Evolutionary conservation across 208 protist species (phyloP).

Genomic region (Trichomonas gallinae): DNA sequence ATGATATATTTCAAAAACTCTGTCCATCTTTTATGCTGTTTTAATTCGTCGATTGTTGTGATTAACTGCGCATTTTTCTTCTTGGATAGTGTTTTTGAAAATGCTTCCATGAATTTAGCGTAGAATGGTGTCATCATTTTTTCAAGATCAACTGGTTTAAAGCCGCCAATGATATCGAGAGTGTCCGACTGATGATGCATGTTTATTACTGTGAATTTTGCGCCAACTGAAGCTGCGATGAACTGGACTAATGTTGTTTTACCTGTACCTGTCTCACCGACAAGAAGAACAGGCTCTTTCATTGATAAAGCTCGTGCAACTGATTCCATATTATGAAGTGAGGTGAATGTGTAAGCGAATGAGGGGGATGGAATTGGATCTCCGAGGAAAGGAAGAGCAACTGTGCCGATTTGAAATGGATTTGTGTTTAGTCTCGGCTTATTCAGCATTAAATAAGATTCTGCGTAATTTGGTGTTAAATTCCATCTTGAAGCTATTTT

Average conservation of each 20-base stretch:
- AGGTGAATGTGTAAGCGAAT: neutral
- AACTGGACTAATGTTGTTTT: conserved; percentile 68
- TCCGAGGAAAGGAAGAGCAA: neutral
- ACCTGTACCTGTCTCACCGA: conserved; percentile 90
- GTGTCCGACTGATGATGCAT: conserved; percentile 95
- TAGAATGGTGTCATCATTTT: conserved; percentile 16
- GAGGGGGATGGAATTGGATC: neutral
- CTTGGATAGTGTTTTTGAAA: conserved; percentile 69
- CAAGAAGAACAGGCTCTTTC: conserved; percentile 31
- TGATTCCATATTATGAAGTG: conserved; percentile 62
- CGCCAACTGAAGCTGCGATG: conserved; percentile 48
- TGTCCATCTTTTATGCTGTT: conserved; percentile 3
- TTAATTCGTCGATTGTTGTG: neutral
- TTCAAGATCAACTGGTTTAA: conserved; percentile 84
- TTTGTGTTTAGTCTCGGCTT: neutral
- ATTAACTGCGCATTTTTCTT: conserved; percentile 36
- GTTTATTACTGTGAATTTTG: conserved; percentile 83
- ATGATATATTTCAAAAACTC: neutral
- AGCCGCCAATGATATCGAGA: conserved; percentile 95
- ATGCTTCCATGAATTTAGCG: conserved; percentile 67
- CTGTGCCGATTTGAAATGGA: neutral
- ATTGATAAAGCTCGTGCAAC: conserved; percentile 37
- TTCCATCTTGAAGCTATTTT: neutral
- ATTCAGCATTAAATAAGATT: neutral
- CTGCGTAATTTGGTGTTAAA: neutral